Evolutionary conservation across 495 filamentous ascomycete species (phyloP).

Genomic region (Letharia lupina): DNA sequence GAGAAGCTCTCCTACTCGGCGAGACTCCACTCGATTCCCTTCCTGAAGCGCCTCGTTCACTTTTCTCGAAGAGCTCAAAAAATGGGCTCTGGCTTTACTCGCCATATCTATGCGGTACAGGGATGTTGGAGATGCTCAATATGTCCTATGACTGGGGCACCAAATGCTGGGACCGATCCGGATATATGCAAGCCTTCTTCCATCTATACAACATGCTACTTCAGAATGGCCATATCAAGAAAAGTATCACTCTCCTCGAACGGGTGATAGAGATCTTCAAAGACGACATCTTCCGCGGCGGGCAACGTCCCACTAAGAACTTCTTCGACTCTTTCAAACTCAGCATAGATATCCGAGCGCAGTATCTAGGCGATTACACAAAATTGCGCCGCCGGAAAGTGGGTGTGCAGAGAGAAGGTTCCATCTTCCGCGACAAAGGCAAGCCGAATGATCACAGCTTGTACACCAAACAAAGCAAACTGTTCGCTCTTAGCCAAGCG

Average conservation of each 20-base stretch:
- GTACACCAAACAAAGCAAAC: background rate
- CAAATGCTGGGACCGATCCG: background rate
- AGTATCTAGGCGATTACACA: background rate
- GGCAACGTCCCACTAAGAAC: background rate
- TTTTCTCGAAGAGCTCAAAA: background rate
- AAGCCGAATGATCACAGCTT: background rate
- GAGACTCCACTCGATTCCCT: background rate
- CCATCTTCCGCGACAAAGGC: background rate
- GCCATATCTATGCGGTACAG: background rate
- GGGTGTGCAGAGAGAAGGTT: background rate
- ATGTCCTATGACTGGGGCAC: background rate
- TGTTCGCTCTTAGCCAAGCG: background rate
- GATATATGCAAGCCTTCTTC: background rate
- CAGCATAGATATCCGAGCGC: background rate
- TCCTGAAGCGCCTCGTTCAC: background rate
- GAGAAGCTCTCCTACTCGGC: background rate
- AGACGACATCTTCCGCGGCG: background rate
- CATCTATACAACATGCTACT: background rate
- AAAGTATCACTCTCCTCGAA: background rate
- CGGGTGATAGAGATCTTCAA: background rate
- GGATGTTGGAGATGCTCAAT: background rate
- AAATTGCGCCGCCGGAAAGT: background rate
- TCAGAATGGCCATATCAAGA: background rate
- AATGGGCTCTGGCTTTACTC: background rate
- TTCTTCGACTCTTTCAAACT: background rate